A percentile compares a stretch with the other conserved stretches of the same genome.
These are phyloP conservation scores for Pestalotiopsis sp. DNA, from an alignment of 2,329 filamentous ascomycete genomes.

Conservation along the genomic window DNA sequence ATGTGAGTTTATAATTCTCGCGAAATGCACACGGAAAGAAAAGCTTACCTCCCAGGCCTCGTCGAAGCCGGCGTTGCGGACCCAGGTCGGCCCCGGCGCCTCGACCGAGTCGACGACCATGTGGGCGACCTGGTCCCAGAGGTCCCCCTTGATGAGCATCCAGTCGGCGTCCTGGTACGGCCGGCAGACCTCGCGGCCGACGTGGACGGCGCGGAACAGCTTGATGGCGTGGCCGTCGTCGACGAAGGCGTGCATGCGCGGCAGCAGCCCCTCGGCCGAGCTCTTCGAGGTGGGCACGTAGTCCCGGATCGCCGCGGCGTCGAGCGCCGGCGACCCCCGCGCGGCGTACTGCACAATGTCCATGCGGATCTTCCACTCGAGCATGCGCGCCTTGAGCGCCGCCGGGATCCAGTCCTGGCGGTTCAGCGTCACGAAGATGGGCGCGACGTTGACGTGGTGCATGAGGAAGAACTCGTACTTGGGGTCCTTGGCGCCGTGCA, in stretches of 20 bases:
- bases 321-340: slow-evolving; percentile 62
- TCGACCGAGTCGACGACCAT: slow-evolving; percentile 66
- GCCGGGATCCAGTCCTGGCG: slow-evolving; percentile 60
- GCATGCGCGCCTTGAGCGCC: slow-evolving; percentile 65
- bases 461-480: slow-evolving; percentile 82
- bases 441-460: slow-evolving; percentile 72
- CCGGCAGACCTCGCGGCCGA: slow-evolving; percentile 58
- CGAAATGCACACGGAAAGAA: not conserved
- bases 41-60: slow-evolving; percentile 60
- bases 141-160: slow-evolving; percentile 54
- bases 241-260: slow-evolving; percentile 46
- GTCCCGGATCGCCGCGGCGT: slow-evolving; percentile 56
- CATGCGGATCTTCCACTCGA: slow-evolving; percentile 80
- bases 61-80: slow-evolving; percentile 62
- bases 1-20: not conserved
- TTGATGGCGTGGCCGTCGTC: slow-evolving; percentile 88
- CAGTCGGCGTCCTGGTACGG: slow-evolving; percentile 47
- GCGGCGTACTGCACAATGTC: slow-evolving; percentile 77
- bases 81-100: slow-evolving; percentile 55
- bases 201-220: slow-evolving; percentile 67
- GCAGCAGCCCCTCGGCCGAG: slow-evolving; percentile 45
- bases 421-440: slow-evolving; percentile 75
- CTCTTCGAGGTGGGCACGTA: slow-evolving; percentile 53
- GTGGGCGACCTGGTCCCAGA: slow-evolving; percentile 63
- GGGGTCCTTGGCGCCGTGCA: slow-evolving; percentile 59